Conservation (phyloP, 2,329 filamentous ascomycete genomes). For the Atkinsonella hypoxylon region DNA sequence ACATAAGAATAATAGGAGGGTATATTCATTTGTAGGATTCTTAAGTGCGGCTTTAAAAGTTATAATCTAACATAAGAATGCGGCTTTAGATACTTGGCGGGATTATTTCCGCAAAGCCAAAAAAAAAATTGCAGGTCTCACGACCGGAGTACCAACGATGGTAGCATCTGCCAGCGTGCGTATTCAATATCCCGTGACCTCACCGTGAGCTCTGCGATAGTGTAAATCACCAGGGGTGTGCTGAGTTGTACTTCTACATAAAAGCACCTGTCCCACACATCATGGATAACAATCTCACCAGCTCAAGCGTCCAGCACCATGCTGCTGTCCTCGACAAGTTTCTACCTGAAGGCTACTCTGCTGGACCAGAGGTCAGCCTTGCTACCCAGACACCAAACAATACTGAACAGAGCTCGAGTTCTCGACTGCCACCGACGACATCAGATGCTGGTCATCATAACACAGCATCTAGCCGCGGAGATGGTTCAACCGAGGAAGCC, state of each 20-base stretch:
- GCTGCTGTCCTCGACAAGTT: constrained; percentile 26
- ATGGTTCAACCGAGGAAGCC: constrained; percentile 29
- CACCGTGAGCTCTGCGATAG: neutral
- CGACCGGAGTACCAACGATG: too few relatives aligned
- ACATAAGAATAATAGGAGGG: too few relatives aligned
- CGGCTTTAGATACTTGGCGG: too few relatives aligned
- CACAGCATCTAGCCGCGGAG: constrained; percentile 7
- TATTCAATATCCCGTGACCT: too few relatives aligned
- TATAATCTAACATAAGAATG: too few relatives aligned
- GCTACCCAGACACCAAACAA: constrained; percentile 6
- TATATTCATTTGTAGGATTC: too few relatives aligned
- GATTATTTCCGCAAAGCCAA: too few relatives aligned
- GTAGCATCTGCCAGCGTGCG: too few relatives aligned
- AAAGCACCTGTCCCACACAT: neutral
- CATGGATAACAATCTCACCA: constrained; percentile 19
- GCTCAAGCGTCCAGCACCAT: constrained; percentile 17
- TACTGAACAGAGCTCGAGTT: neutral
- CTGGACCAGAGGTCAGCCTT: constrained; percentile 25
- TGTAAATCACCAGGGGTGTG: too few relatives aligned
- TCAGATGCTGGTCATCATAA: neutral
- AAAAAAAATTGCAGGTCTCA: too few relatives aligned
- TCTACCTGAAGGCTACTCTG: constrained; percentile 28
- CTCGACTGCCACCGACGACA: neutral
- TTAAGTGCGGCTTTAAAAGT: too few relatives aligned
- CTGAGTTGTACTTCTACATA: neutral